phyloP scores from a whole-genome alignment of 2,329 filamentous ascomycete species.

The Cladobotryum protrusum region DNA sequence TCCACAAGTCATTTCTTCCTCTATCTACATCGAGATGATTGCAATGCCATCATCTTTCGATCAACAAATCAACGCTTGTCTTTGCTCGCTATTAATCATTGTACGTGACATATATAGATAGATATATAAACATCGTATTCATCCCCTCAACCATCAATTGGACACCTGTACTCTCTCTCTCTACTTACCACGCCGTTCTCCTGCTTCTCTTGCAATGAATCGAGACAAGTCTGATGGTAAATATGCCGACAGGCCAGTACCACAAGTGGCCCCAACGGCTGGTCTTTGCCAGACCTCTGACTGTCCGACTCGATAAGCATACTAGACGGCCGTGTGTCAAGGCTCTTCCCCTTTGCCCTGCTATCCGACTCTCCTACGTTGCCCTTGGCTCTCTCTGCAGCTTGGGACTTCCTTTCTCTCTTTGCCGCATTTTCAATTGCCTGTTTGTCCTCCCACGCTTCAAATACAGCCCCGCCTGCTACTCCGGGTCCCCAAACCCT shows the following conservation, averaged over 20 bases:
- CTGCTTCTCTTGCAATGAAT: conserved; percentile 53
- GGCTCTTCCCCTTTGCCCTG: conserved; percentile 40
- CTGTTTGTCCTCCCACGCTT: conserved; percentile 68
- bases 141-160: conserved; percentile 45
- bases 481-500: conserved; percentile 87
- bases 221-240: conserved; percentile 63
- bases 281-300: conserved; percentile 28
- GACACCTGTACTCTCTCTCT: conserved; percentile 48
- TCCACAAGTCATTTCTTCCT: neutral
- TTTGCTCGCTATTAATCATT: neutral
- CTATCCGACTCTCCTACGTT: conserved; percentile 25
- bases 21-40: no score
- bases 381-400: conserved; percentile 33
- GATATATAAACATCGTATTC: neutral
- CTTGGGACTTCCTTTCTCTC: conserved; percentile 35
- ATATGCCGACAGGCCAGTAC: conserved; percentile 66
- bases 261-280: conserved; percentile 57
- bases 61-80: no score
- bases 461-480: conserved; percentile 63
- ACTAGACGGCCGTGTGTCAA: conserved; percentile 35
- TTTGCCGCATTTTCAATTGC: conserved; percentile 40
- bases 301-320: conserved; percentile 30
- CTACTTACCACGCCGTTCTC: conserved; percentile 42
- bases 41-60: no score
- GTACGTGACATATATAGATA: neutral